These are phyloP conservation scores for Fagus crenata DNA, from an alignment of 306 rosid species.

Conservation along the genomic window DNA sequence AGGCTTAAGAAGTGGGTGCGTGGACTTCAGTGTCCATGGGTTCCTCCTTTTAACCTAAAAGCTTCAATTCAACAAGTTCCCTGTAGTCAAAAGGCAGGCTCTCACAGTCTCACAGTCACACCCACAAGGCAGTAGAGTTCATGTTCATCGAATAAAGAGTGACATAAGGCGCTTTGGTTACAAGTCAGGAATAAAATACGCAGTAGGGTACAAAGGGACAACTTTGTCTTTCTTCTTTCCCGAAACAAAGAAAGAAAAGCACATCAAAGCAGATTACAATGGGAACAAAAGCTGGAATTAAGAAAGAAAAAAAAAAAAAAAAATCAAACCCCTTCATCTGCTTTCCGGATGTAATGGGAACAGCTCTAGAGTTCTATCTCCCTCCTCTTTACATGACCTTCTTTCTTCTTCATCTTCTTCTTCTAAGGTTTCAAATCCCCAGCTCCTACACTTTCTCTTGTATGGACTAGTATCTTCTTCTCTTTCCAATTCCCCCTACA, in stretches of 20 bases:
- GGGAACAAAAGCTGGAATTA: slow-evolving; percentile 24
- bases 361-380: slow-evolving; percentile 78
- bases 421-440: slow-evolving; percentile 66
- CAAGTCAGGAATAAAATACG: slow-evolving; percentile 49
- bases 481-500: slow-evolving; percentile 47
- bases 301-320: slow-evolving; percentile 12
- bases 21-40: slow-evolving; percentile 85
- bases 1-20: slow-evolving; percentile 50
- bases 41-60: slow-evolving; percentile 81
- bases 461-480: slow-evolving; percentile 66
- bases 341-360: slow-evolving; percentile 95
- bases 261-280: slow-evolving; percentile 26
- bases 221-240: slow-evolving; percentile 79
- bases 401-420: slow-evolving; percentile 50
- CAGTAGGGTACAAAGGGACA: slow-evolving; percentile 52
- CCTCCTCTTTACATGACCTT: slow-evolving; percentile 36
- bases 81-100: slow-evolving; percentile 45
- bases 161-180: slow-evolving; percentile 46
- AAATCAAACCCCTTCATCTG: slow-evolving; percentile 47
- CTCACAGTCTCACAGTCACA: slow-evolving; percentile 35
- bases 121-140: slow-evolving; percentile 27
- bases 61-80: slow-evolving; percentile 38
- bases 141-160: slow-evolving; percentile 35
- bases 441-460: slow-evolving; percentile 71
- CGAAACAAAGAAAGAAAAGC: slow-evolving; percentile 49